Evolutionary conservation across 1,284 basidiomycete species (phyloP).

Genomic region (Hymenochaete sp.): DNA sequence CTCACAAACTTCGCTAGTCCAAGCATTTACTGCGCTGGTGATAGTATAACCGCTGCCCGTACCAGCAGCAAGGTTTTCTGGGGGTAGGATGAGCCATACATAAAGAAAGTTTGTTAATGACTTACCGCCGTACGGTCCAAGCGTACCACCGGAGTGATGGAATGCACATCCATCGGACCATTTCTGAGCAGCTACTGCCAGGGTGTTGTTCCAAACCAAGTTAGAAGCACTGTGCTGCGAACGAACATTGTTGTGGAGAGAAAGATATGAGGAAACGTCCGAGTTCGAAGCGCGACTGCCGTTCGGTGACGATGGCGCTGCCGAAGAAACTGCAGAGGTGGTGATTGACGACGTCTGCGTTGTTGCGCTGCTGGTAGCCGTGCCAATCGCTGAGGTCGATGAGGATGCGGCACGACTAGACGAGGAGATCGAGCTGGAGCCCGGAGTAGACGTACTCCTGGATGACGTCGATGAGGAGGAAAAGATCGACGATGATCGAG

Average conservation of each 20-base stretch:
- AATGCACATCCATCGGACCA: conserved; percentile 60
- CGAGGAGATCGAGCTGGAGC: background rate
- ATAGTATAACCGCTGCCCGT: conserved; percentile 45
- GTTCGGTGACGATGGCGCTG: background rate
- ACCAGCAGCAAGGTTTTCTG: conserved; percentile 63
- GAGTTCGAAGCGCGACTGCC: conserved; percentile 1
- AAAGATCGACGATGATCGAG: background rate
- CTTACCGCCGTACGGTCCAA: conserved; percentile 52
- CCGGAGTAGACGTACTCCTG: background rate
- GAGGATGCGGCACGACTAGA: background rate
- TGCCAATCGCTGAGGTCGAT: background rate
- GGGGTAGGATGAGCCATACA: conserved; percentile 2
- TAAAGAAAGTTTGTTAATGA: background rate
- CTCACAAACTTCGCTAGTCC: conserved; percentile 55
- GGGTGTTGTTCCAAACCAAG: conserved; percentile 48
- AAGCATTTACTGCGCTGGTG: conserved; percentile 40
- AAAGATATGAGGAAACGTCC: conserved; percentile 37
- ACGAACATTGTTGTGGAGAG: conserved; percentile 51
- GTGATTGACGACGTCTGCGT: background rate
- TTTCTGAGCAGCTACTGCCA: conserved; percentile 47
- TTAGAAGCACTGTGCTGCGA: conserved; percentile 48
- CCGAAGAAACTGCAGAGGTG: background rate
- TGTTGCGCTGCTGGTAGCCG: background rate
- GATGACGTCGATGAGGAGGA: background rate
- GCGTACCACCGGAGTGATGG: conserved; percentile 52